Base-by-base conservation (phyloP, 768 basidiomycete species). In the Podaxis carcinomalis region DNA sequence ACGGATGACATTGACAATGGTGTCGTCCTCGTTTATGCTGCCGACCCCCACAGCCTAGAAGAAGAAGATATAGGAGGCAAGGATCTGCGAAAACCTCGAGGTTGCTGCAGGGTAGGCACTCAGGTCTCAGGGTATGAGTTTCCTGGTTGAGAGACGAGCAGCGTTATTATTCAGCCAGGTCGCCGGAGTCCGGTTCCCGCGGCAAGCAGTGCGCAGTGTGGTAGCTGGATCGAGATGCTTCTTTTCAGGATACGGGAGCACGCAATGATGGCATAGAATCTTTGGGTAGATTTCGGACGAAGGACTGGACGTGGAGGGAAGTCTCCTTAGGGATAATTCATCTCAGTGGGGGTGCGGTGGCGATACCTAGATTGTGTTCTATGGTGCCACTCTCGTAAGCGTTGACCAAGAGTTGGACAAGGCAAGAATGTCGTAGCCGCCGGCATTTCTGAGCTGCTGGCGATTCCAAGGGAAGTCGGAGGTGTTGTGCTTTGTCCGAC, bases 111-210 rank as follows among this genome's bases (percentile, higher is more conserved):
- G 23, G 44, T 36, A 44, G 42, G 7, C 40, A 60, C 51, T 21
- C 51, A 53, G 40, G 51, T 53, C 51, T 51, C 40, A 53, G 51
- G 51, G 51, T 54, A 13, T 46, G 32, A 23, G 23, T 47, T 6
- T 32, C 21, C 23, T 35, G 56, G 56, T 40, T n/a, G 42, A 37
- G 46, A 14, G n/a, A 21, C 47, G 27, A 28, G 13, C 47, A 9
- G 51, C n/a, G 40, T 42, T 42, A 42, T 19, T 5, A 23, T 27
- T 10, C 14, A 44, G 32, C 19, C 40, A 46, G 27, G 14, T 40
- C 27, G 51, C 59, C 59, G 59, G 54, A 53, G 27, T 32, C 51
- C 59, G 59, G n/a, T 21, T 46, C 32, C 39, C 4, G 27, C 59
- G 59, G 59, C 40, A 28, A 35, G 32, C 57, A 50, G 53, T 40